A percentile compares a stretch with the other conserved stretches of the same genome.
phyloP scores from a whole-genome alignment of 306 rosid species.

The Rosa lucieae region DNA sequence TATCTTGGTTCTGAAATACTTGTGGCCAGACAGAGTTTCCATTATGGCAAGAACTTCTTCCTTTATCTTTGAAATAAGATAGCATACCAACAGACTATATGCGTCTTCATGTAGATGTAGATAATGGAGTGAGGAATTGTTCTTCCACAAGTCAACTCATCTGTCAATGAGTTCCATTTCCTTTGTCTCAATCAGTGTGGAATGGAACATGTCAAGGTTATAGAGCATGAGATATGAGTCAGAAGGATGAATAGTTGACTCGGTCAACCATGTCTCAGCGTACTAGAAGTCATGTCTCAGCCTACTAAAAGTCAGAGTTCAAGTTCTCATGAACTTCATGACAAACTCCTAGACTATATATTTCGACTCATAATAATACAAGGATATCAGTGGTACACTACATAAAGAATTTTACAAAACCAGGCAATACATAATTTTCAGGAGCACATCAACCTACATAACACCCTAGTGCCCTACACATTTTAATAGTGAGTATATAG shows the following conservation, averaged over 20 bases:
- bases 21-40: conserved; percentile 60
- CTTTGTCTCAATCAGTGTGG: background rate
- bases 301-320: background rate
- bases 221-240: background rate
- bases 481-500: background rate
- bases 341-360: too few species aligned
- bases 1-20: conserved; percentile 36
- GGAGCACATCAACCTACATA: conserved; percentile 4
- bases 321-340: too few species aligned
- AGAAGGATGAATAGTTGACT: background rate
- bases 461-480: background rate
- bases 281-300: background rate
- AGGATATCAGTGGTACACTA: too few species aligned
- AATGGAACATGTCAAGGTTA: background rate
- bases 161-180: background rate
- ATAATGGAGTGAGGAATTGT: background rate
- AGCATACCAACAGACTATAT: conserved; percentile 44
- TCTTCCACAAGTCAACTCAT: background rate
- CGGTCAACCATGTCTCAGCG: background rate
- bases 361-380: too few species aligned
- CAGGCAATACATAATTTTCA: background rate
- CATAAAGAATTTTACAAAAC: too few species aligned
- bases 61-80: conserved; percentile 54
- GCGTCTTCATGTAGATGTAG: conserved; percentile 43
- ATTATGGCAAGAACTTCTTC: conserved; percentile 62